A percentile compares a stretch with the other conserved stretches of the same genome.
Evolutionary conservation across 352 stramenopile genomes (phyloP).

Genomic region (Globisporangium abappressorium): DNA sequence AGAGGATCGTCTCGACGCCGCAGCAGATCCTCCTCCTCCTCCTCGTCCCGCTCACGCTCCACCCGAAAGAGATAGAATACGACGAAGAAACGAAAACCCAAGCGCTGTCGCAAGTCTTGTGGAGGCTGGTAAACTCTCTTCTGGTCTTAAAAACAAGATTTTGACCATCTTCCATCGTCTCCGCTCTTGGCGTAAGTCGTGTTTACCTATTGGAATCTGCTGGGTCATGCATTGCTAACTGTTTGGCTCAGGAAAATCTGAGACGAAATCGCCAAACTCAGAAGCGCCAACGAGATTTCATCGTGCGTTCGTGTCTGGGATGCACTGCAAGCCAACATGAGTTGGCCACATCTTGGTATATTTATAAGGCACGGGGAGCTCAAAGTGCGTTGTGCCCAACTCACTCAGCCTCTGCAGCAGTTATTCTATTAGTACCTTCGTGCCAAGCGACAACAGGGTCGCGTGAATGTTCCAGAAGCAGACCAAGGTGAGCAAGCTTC

Average conservation of each 20-base stretch:
- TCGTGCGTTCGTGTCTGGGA: not conserved
- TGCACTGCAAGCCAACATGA: not conserved
- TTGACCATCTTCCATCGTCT: not conserved
- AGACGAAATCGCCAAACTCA: not conserved
- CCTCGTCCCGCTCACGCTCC: constrained; percentile 22
- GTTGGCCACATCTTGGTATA: not conserved
- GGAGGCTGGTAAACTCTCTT: not conserved
- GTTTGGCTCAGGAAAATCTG: not conserved
- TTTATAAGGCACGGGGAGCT: not conserved
- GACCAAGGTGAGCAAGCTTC: not conserved
- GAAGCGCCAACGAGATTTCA: not conserved
- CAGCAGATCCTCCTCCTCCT: constrained; percentile 14
- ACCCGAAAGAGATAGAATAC: not conserved
- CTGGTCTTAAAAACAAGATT: not conserved
- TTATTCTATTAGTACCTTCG: not conserved
- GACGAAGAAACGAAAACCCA: not conserved
- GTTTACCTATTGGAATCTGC: not conserved
- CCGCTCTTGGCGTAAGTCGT: not conserved
- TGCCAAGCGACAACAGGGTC: not conserved
- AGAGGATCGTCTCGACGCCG: not conserved
- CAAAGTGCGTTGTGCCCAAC: not conserved
- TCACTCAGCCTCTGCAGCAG: not conserved
- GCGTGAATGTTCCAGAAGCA: not conserved
- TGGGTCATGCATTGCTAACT: not conserved
- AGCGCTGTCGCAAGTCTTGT: not conserved